Evolutionary conservation across 306 rosid genomes (phyloP).

Genomic region (Fragaria nilgerrensis): DNA sequence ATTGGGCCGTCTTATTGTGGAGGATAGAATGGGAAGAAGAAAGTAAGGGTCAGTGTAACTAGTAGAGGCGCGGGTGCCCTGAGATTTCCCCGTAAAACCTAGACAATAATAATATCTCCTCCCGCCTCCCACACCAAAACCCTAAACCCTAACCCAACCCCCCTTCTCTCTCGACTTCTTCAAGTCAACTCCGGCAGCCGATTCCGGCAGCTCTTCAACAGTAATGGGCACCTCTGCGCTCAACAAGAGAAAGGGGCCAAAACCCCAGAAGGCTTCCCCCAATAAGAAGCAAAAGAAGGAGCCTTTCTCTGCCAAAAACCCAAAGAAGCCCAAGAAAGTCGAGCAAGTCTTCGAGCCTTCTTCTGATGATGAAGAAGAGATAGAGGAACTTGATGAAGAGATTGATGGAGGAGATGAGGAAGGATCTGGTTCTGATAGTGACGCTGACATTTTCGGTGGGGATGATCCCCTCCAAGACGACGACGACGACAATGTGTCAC

Average conservation of each 20-base stretch:
- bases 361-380: slow-evolving; percentile 32
- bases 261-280: slow-evolving; percentile 26
- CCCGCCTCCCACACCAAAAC: neutral
- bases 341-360: slow-evolving; percentile 34
- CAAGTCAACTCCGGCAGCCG: neutral
- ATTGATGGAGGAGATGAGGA: slow-evolving; percentile 27
- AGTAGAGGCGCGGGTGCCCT: too few relatives aligned
- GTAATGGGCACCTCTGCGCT: slow-evolving; percentile 36
- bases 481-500: slow-evolving; percentile 39
- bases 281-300: slow-evolving; percentile 46
- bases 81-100: too few relatives aligned
- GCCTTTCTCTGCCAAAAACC: slow-evolving; percentile 30
- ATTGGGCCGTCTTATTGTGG: too few relatives aligned
- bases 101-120: too few relatives aligned
- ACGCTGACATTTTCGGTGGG: slow-evolving; percentile 56
- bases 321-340: slow-evolving; percentile 27
- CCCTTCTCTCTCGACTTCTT: neutral
- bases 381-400: slow-evolving; percentile 28
- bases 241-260: slow-evolving; percentile 38
- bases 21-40: too few relatives aligned
- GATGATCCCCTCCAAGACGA: slow-evolving; percentile 46
- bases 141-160: neutral
- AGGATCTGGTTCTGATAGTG: slow-evolving; percentile 50
- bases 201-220: neutral
- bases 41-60: too few relatives aligned